Base-by-base conservation (phyloP, 2,329 filamentous ascomycete genomes). In the Cadophora sp. region DNA sequence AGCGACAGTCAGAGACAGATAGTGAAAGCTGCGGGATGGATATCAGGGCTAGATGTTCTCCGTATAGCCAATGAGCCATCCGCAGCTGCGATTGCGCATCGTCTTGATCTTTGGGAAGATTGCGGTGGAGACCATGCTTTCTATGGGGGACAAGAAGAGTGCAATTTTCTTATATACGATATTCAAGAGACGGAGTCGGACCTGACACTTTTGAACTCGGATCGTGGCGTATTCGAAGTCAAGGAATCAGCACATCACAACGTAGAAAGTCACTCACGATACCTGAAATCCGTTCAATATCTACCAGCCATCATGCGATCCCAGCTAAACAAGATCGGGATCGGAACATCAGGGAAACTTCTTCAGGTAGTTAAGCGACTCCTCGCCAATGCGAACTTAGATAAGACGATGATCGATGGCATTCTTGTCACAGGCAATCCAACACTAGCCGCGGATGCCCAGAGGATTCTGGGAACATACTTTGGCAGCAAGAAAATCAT, bases 361-460 rank as follows among this genome's bases (percentile, higher is more conserved):
- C 9, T 53, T 6, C 18, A 33, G 4, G 20, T 27, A n/a, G 16
- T 55, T 13, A n/a, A 45, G 24, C 11, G 24, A 18, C 33, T 62
- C 11, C 33, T 62, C 3, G 6, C 39, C 2, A 11, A 43, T 41
- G 47, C 47, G 7, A 4, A 11, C 1, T 11, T 53, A 1, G 6
- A 39, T 2, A 51, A 41, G 18, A 11, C 27, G 9, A 6, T 43
- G n/a, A 18, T 62, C 9, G 14, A 53, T 13, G 33, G 47, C 6
- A 36, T 62, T 27, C 33, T 62, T 1, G 48, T 62, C 27, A 43
- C 47, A 2, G 59, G 59, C 2, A 39, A 62, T 9, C 33, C 47
- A 1, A 11, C 13, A 2, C 27, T 39, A 9, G 33, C 39, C 5
- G n/a, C 47, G 2, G 18, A 22, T 9, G 20, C 51, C 22, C 11